Conservation (phyloP, 2,329 filamentous ascomycete species). For the Cryphonectria parasitica region DNA sequence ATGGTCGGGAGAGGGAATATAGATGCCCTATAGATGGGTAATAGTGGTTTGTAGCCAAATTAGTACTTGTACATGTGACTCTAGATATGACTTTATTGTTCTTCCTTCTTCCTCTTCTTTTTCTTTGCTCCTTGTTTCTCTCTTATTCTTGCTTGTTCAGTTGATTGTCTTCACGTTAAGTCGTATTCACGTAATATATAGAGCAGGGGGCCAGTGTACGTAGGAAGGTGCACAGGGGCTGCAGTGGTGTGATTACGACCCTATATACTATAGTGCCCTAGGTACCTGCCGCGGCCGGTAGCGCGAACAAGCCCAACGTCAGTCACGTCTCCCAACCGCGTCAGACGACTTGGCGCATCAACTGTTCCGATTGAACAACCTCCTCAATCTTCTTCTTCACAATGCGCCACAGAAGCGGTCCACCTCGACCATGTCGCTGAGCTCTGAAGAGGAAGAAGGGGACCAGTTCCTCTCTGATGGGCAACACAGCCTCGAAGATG, state of each 20-base stretch:
- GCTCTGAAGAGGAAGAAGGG: slow-evolving; percentile 34
- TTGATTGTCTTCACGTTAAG: neutral
- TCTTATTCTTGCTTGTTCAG: neutral
- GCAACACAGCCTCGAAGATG: slow-evolving; percentile 22
- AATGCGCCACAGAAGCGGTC: neutral
- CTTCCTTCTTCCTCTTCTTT: neutral
- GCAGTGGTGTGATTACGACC: neutral
- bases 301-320: slow-evolving; percentile 3
- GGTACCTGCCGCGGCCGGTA: neutral
- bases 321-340: slow-evolving; percentile 9
- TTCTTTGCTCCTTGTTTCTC: neutral
- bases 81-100: neutral
- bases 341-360: neutral
- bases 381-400: neutral
- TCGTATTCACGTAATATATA: neutral
- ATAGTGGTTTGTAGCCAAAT: neutral
- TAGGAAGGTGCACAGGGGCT: neutral
- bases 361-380: neutral
- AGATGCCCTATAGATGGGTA: slow-evolving; percentile 62
- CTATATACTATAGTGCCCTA: neutral
- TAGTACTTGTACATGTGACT: neutral
- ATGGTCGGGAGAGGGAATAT: slow-evolving; percentile 52
- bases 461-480: slow-evolving; percentile 31
- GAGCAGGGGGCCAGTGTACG: neutral
- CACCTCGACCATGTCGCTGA: slow-evolving; percentile 34